Evolutionary conservation across 805 yeast species (phyloP), one percentile per base, ranked within the genome.

Genomic region (Teunomyces panamensis): DNA sequence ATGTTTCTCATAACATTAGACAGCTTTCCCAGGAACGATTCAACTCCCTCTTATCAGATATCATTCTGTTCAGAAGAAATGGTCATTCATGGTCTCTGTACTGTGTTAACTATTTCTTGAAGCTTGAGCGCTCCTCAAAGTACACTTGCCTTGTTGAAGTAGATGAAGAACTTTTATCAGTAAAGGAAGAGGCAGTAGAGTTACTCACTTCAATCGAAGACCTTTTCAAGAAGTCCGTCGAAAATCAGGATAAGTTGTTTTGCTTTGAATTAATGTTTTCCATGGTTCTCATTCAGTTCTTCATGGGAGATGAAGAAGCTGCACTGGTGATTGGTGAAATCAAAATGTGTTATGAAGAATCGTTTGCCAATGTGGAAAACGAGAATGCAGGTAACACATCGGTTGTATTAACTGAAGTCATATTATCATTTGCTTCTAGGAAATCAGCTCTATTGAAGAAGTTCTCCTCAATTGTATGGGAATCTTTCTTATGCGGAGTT

Each of bases 211-310:
- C 58, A 1, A 65, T 71, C 28, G 56, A 58, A 27, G 63, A 60
- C 14, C 47, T 58, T 5, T 45, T 50, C 45, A 68, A 68, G 14
- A 67, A 71, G 44, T 73, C 81, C 17, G 63, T 66, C 50, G 59
- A 66, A 24, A 62, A 68, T 48, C 63, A 73, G 44, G 65, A 74
- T 49, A 78, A 80, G 54, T 61, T 84, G 51, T 69, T 71, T 49
- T 85, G 89, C 37, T 85, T 92, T 58, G 95, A 89, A 63, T 68
- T 88, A 32, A 69, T 92, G 39, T 79, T 87, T 48, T 85, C 96
- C 0, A 80, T 87, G 78, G 84, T 85, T 3, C 65, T 90, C 17
- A 60, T 92, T 10, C 96, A 89, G 62, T 73, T 91, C 30, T 90
- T 84, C 59, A 71, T 83, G 46, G 95, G 91, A 20, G 89, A 80